Evolutionary conservation across 148 eudicot species (phyloP), one percentile per base, ranked within the genome.

Genomic region (Polygonum maritimum): DNA sequence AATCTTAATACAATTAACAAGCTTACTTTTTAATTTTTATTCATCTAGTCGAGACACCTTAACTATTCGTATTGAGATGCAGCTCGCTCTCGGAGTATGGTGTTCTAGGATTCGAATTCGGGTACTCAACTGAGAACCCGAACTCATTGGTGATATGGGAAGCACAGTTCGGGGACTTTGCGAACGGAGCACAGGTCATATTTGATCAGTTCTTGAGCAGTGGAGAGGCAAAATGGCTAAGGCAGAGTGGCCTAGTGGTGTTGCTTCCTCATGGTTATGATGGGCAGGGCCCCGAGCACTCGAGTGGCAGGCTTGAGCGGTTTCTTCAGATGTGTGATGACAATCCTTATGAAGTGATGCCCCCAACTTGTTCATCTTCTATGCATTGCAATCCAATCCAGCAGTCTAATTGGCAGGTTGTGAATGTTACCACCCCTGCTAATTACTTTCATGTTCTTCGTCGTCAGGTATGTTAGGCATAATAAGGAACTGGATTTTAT

Each of bases 231-330:
- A 76, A 71, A 58, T 80, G 79, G 82, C 49, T 76, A 75, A 71
- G 73, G 12, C 77, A 76, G 51, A 76, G 62, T 19, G 79, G 82
- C 10, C 76, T 72, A 33, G 73, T 76, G 22, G 84, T 87, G 82
- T 78, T 91, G 62, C 84, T 89, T 19, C 91, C 96, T 78, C 91
- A 89, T 87, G 92, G 96, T 74, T 89, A 87, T 80, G 90, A 91
- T 82, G 92, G 91, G n/a, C 96, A 91, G 83, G 92, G 96, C 22
- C 92, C 91, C 81, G 96, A 91, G 74, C 92, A 91, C 82, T 91
- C 93, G 52, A 89, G 89, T 86, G 91, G 88, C 9, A 85, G 93
- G 21, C 77, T 89, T 79, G 96, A 91, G 78, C 93, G 90, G 26
- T 89, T 87, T 84, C 96, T 86, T 80, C 93, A 89, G 91, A 86